These are phyloP conservation scores for Colletotrichum orbiculare DNA, from an alignment of 2,329 filamentous ascomycete genomes.

Conservation along the genomic window DNA sequence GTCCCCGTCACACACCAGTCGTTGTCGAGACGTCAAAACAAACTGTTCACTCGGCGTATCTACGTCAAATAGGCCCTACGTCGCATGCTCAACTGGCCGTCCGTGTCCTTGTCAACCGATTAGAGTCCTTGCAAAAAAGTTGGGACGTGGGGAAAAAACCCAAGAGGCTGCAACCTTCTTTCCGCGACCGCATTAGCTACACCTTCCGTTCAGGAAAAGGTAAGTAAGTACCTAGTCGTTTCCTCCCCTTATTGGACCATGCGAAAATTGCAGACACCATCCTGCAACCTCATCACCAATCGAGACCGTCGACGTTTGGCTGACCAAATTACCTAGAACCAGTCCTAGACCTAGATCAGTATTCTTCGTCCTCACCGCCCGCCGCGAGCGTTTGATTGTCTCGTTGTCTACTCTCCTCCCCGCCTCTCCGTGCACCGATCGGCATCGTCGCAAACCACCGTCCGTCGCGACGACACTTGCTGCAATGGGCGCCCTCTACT, in stretches of 20 bases:
- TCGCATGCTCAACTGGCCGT: no score
- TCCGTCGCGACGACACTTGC: constrained; percentile 33
- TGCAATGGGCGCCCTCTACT: constrained; percentile 76
- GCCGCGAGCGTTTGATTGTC: background rate
- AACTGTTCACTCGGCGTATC: no score
- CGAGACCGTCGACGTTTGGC: no score
- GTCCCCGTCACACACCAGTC: background rate
- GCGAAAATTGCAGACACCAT: constrained; percentile 1
- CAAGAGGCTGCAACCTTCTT: constrained; percentile 10
- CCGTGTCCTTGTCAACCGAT: no score
- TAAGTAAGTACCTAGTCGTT: no score
- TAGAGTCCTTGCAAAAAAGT: background rate
- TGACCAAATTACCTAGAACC: no score
- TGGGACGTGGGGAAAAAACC: background rate
- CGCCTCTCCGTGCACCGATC: background rate
- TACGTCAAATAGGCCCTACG: no score
- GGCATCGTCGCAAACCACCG: constrained; percentile 1
- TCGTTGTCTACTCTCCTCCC: constrained; percentile 1
- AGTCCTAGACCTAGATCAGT: background rate
- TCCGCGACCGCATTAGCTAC: no score
- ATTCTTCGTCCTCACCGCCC: background rate
- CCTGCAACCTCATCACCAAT: no score
- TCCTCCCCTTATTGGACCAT: constrained; percentile 1
- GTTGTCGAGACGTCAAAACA: no score
- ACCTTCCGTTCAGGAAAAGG: no score